These are phyloP conservation scores for Strigomonas galati DNA, from an alignment of 208 protist species.

Conservation along the genomic window DNA sequence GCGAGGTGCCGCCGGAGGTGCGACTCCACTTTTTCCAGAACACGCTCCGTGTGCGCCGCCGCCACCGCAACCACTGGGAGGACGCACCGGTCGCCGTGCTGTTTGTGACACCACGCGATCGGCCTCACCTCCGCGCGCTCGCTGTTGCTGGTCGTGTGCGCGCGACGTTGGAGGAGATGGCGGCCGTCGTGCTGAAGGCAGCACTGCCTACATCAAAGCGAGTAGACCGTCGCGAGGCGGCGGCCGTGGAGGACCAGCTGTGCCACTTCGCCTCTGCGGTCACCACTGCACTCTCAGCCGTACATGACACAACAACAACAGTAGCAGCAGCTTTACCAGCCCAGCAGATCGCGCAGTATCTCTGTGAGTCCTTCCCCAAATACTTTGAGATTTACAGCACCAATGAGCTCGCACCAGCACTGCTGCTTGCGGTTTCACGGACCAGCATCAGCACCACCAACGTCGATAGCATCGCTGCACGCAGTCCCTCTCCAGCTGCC, in stretches of 20 bases:
- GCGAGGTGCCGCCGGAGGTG: constrained; percentile 24
- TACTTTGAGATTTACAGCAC: constrained; percentile 27
- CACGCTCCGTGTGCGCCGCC: constrained; percentile 57
- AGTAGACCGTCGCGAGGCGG: constrained; percentile 21
- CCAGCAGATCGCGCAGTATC: constrained; percentile 17
- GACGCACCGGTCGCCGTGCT: constrained; percentile 69
- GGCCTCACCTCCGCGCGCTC: constrained; percentile 32
- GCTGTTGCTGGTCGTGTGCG: constrained; percentile 32
- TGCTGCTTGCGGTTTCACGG: constrained; percentile 19
- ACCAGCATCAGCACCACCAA: too few species aligned
- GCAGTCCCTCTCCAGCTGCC: too few species aligned
- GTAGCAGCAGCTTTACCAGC: constrained; percentile 19
- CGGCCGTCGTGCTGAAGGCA: constrained; percentile 13
- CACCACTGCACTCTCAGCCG: constrained; percentile 14
- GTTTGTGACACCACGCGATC: constrained; percentile 41
- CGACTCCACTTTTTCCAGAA: constrained; percentile 70
- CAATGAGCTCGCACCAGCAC: constrained; percentile 30
- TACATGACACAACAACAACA: too few species aligned
- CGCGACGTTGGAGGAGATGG: constrained; percentile 6
- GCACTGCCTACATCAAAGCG: constrained; percentile 16
- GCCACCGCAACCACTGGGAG: constrained; percentile 72
- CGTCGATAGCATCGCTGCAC: too few species aligned
- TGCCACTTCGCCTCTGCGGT: constrained; percentile 32
- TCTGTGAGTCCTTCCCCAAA: constrained; percentile 26
- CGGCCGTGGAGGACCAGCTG: constrained; percentile 22